These are phyloP conservation scores for Nannochloris sp. DNA, from an alignment of 139 green algal genomes.

Conservation along the genomic window DNA sequence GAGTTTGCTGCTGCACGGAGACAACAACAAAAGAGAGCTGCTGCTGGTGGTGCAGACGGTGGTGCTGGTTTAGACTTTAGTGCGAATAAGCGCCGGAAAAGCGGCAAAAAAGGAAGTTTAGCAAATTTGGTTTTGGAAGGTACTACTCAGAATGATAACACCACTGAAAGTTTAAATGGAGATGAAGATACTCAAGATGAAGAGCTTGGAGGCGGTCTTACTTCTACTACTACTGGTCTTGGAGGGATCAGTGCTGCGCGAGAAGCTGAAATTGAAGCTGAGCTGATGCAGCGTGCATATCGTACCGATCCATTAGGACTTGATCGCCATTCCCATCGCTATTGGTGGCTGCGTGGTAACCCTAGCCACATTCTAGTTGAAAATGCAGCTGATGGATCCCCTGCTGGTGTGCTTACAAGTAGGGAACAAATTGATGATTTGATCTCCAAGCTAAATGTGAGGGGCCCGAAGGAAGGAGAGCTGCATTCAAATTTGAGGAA, in stretches of 20 bases:
- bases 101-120: neutral
- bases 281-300: constrained; percentile 14
- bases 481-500: constrained; percentile 37
- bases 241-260: neutral
- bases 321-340: constrained; percentile 53
- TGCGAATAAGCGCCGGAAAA: neutral
- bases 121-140: neutral
- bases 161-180: neutral
- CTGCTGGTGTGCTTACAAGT: constrained; percentile 17
- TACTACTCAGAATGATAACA: neutral
- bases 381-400: constrained; percentile 11
- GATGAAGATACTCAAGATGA: neutral
- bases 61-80: neutral
- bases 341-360: constrained; percentile 48
- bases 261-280: neutral
- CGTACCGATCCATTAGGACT: constrained; percentile 45
- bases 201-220: neutral
- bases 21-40: no score
- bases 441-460: constrained; percentile 27
- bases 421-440: constrained; percentile 38
- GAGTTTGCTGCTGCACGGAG: neutral
- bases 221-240: no score
- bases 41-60: neutral
- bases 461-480: constrained; percentile 41
- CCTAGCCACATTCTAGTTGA: constrained; percentile 28